phyloP scores from a whole-genome alignment of 805 yeast species.

The Candida yuanshanica region DNA sequence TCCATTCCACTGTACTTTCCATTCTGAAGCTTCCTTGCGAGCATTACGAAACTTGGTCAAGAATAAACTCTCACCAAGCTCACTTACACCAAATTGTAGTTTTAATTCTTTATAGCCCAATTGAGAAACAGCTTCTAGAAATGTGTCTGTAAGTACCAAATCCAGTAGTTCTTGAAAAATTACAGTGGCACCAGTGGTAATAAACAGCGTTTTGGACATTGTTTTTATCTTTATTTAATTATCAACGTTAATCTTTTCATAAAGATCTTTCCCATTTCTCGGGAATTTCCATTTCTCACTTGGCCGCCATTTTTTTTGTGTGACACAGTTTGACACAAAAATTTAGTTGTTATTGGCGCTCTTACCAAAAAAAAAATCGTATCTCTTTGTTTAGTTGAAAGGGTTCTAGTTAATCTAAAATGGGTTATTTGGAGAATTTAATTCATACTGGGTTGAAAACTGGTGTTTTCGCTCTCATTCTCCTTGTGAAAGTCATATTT shows the following conservation, averaged over 20 bases:
- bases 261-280: neutral
- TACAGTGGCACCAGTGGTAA: conserved; percentile 90
- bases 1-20: neutral
- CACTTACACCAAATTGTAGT: conserved; percentile 56
- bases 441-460: no score
- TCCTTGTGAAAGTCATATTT: neutral
- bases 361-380: no score
- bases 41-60: conserved; percentile 1
- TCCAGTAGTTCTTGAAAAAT: conserved; percentile 60
- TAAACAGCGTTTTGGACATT: conserved; percentile 31
- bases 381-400: no score
- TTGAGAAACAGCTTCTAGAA: conserved; percentile 30
- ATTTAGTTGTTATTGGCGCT: no score
- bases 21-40: neutral
- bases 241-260: neutral
- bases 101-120: conserved; percentile 37
- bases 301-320: no score
- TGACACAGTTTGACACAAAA: no score
- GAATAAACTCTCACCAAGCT: conserved; percentile 19
- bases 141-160: conserved; percentile 30
- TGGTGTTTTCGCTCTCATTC: neutral
- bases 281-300: no score
- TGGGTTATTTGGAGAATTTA: no score
- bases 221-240: neutral
- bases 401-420: no score